Conservation (phyloP, 2,329 filamentous ascomycete species). For the Botrytis elliptica region DNA sequence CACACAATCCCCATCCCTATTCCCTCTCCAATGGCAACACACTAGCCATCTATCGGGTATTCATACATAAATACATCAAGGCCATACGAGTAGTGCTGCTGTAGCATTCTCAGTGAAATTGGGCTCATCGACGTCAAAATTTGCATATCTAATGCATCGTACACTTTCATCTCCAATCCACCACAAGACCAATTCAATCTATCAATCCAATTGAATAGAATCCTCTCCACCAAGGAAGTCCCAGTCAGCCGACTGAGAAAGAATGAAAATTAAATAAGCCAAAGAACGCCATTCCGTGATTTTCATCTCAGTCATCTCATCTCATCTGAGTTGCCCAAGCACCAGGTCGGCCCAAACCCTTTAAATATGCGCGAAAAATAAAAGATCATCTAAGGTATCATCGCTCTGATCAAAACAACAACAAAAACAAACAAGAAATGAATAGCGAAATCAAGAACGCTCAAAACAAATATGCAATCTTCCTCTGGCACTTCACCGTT, state of each 20-base stretch:
- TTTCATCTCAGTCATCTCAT: constrained; percentile 10
- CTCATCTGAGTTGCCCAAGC: neutral
- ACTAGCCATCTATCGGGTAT: neutral
- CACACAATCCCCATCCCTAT: neutral
- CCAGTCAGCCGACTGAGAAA: neutral
- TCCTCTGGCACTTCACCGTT: neutral
- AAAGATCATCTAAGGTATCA: neutral
- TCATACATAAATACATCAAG: constrained; percentile 2
- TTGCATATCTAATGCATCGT: neutral
- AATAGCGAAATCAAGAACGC: neutral
- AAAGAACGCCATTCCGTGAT: constrained; percentile 13
- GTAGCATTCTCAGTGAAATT: neutral
- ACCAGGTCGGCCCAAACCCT: neutral
- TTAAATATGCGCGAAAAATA: neutral
- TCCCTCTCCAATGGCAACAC: neutral
- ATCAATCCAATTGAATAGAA: neutral
- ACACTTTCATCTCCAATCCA: neutral
- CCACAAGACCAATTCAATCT: neutral
- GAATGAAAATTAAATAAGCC: neutral
- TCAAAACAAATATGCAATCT: constrained; percentile 3
- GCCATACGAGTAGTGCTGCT: neutral
- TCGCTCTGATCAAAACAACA: neutral
- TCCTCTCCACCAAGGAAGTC: neutral
- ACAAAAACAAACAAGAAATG: constrained; percentile 8
- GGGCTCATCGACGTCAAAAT: neutral